Percentiles rank a stretch among this genome's conserved stretches.
Evolutionary conservation across 1,284 basidiomycete species (phyloP).

Genomic region (Irpex rosettiformis): DNA sequence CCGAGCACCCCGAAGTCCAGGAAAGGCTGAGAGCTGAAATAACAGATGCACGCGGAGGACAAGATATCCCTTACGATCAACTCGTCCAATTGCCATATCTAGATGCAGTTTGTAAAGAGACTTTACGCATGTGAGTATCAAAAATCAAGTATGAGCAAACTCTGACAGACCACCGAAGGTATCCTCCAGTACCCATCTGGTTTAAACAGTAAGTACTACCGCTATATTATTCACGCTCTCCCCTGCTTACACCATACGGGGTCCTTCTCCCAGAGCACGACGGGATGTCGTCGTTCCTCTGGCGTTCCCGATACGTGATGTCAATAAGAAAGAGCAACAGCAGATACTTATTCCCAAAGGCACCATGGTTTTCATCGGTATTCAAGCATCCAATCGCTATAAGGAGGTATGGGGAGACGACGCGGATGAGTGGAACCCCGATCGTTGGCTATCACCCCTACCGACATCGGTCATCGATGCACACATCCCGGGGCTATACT

Average conservation of each 20-base stretch:
- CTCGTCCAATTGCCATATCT: slow-evolving; percentile 14
- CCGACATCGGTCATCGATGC: slow-evolving; percentile 10
- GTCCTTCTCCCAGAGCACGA: slow-evolving; percentile 14
- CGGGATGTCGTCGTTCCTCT: slow-evolving; percentile 20
- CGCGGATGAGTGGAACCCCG: slow-evolving; percentile 41
- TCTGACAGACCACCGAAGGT: not conserved
- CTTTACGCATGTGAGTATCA: slow-evolving; percentile 15
- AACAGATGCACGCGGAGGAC: slow-evolving; percentile 7
- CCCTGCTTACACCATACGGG: not conserved
- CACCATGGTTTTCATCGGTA: slow-evolving; percentile 42
- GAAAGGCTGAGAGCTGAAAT: slow-evolving; percentile 16
- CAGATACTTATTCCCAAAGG: slow-evolving; percentile 39
- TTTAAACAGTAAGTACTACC: slow-evolving; percentile 30
- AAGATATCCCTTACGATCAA: slow-evolving; percentile 14
- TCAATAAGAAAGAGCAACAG: slow-evolving; percentile 24
- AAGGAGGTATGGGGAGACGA: slow-evolving; percentile 52
- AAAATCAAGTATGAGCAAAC: not conserved
- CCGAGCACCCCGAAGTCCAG: slow-evolving; percentile 14
- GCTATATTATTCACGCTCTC: not conserved
- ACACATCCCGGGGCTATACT: slow-evolving; percentile 15
- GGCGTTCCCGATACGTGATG: slow-evolving; percentile 12
- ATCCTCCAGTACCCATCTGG: slow-evolving; percentile 1
- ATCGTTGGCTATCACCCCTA: slow-evolving; percentile 19
- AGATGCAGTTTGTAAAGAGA: slow-evolving; percentile 20
- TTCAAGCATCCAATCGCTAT: slow-evolving; percentile 39